Evolutionary conservation across 176 grass and related monocot species (phyloP), one percentile per base, ranked within the genome.

Genomic region (Hordeum marinum): DNA sequence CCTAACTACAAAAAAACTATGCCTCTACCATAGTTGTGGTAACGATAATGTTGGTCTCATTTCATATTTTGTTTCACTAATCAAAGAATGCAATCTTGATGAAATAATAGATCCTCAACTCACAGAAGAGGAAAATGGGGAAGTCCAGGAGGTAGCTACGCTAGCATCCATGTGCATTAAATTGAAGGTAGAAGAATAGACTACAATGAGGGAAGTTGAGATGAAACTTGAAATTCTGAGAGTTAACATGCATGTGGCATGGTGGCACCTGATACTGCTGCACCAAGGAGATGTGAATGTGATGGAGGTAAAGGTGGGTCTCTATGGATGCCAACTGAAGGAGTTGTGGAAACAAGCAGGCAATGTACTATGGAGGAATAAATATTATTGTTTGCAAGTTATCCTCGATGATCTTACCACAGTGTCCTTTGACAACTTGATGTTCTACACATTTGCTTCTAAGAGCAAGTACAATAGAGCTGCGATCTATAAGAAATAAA

Each of bases 1-100:
- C 9, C 57, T 91, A 18, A 76, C 89, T 21, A 82, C 85, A 84
- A 69, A 85, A 11, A 64, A 55, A 42, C 85, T 85, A 26, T 50
- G 46, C 54, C 74, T 81, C 11, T 77, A 72, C 40, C 59, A 23
- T 15, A 18, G n/a, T 4, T 36, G 39, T 0, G 36, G 60, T n/a
- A n/a, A n/a, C 26, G 58, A 43, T 42, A 58, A 58, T 29, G 36
- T 43, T 27, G 23, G 76, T 41, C 76, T 63, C 29, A 37, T 43
- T 63, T 79, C 76, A 63, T 36, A 79, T 79, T 79, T 79, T 5
- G 8, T 25, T 60, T 79, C 58, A 4, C 76, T 79, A 17, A 39
- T 79, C 4, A 6, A 6, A 0, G 58, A 79, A 25, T 57, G 35
- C 3, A 63, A 78, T 2, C 13, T 78, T 18, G 55, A 10, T 18